Percentiles rank a stretch among this genome's conserved stretches.
Conservation (phyloP, 768 basidiomycete species). For the Xanthoconium purpureum region DNA sequence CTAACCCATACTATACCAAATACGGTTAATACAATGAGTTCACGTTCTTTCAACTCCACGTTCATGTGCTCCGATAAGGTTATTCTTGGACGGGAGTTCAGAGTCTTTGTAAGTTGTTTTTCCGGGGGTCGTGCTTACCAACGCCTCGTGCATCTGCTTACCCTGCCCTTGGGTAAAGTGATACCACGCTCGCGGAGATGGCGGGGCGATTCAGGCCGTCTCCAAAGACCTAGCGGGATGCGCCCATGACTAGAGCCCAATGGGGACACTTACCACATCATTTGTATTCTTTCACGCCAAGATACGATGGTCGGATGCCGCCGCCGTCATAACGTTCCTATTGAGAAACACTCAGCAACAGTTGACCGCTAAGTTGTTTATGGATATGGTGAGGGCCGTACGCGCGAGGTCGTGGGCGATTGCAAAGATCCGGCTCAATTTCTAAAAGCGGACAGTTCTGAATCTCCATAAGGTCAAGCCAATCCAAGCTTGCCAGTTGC, state of each 20-base stretch:
- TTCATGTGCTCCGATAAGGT: slow-evolving; percentile 17
- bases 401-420: not conserved
- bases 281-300: not conserved
- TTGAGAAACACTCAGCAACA: not conserved
- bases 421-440: not conserved
- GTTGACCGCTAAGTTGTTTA: not conserved
- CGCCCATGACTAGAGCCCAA: not conserved
- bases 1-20: slow-evolving; percentile 14
- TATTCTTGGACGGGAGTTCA: slow-evolving; percentile 17
- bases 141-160: not conserved
- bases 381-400: not conserved
- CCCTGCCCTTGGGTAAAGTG: not conserved
- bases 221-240: too few species aligned
- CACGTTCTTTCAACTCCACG: not conserved
- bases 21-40: slow-evolving; percentile 1
- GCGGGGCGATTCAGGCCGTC: not conserved
- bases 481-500: not conserved
- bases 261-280: not conserved
- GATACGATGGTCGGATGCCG: not conserved
- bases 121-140: slow-evolving; percentile 4
- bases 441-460: not conserved
- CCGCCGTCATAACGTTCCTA: not conserved
- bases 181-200: not conserved
- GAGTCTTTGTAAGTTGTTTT: not conserved
- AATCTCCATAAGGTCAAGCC: not conserved